Conservation (phyloP, 495 filamentous ascomycete genomes). For the Massariosphaeria phaeospora region DNA sequence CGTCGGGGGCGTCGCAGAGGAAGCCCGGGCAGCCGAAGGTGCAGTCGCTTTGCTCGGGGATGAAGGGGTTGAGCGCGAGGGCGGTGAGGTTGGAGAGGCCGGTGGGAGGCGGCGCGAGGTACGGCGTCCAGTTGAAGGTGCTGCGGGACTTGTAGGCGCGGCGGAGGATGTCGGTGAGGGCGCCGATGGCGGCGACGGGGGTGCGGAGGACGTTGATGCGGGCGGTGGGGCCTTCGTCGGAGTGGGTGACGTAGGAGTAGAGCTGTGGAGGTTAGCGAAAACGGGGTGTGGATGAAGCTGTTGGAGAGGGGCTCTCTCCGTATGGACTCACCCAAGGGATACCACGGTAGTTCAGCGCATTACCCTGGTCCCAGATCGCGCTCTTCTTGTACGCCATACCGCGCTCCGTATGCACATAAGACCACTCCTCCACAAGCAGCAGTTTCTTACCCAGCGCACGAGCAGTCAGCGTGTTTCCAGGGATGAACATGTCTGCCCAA, state of each 20-base stretch:
- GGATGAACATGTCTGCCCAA: conserved; percentile 29
- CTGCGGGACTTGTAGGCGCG: conserved; percentile 16
- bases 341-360: conserved; percentile 30
- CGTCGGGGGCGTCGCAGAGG: conserved; percentile 25
- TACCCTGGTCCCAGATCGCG: conserved; percentile 28
- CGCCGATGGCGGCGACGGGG: conserved; percentile 16
- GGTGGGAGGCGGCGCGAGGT: conserved; percentile 11
- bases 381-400: conserved; percentile 21
- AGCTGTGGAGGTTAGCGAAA: neutral
- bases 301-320: too few species aligned
- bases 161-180: conserved; percentile 8
- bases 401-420: conserved; percentile 10
- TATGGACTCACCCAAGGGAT: conserved; percentile 26
- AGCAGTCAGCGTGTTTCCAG: conserved; percentile 25
- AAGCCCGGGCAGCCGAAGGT: conserved; percentile 25
- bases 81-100: conserved; percentile 13
- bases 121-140: conserved; percentile 23
- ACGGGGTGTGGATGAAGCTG: neutral
- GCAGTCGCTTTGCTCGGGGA: conserved; percentile 21
- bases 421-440: conserved; percentile 24
- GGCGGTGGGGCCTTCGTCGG: conserved; percentile 14
- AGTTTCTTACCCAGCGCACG: conserved; percentile 25
- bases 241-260: conserved; percentile 16
- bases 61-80: conserved; percentile 21
- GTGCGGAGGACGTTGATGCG: conserved; percentile 5